These are phyloP conservation scores for Sporopachydermia cereana DNA, from an alignment of 1,139 yeast genomes.

Conservation along the genomic window DNA sequence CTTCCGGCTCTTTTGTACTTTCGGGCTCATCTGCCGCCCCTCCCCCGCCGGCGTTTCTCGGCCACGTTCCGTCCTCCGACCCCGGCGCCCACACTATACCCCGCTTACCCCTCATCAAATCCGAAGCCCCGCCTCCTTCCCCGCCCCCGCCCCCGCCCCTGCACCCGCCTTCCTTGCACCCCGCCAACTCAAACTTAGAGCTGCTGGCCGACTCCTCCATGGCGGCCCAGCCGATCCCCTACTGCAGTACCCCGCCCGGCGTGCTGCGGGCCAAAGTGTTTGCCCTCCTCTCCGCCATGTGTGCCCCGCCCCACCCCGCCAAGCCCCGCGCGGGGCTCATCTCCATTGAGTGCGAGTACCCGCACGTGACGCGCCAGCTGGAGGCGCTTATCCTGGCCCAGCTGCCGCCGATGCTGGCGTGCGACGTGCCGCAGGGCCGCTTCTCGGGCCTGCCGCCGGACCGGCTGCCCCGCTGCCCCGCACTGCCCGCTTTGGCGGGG, in stretches of 20 bases:
- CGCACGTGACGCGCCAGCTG: not conserved
- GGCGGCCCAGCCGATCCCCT: not conserved
- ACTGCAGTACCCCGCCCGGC: not conserved
- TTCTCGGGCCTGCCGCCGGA: not conserved
- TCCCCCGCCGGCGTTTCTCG: not conserved
- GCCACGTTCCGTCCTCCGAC: not conserved
- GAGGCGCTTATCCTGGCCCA: not conserved
- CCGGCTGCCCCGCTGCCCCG: not conserved
- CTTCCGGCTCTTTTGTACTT: not conserved
- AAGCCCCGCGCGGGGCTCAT: not conserved
- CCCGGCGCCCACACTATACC: not conserved
- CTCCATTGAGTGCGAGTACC: not conserved
- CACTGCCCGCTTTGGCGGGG: not conserved
- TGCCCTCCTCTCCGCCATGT: not conserved
- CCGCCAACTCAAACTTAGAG: not conserved
- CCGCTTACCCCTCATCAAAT: not conserved
- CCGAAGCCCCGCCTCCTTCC: not conserved
- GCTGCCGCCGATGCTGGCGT: not conserved
- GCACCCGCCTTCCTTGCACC: not conserved
- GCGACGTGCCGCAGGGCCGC: not conserved
- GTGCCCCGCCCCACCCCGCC: not conserved
- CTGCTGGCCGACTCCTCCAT: not conserved
- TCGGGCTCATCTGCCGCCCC: not conserved
- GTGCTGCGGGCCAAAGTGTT: not conserved
- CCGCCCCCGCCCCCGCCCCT: not conserved